Percentiles rank a stretch among this genome's conserved stretches.
Conservation (phyloP, 2,329 filamentous ascomycete genomes). For the Fusarium fracticaudum region DNA sequence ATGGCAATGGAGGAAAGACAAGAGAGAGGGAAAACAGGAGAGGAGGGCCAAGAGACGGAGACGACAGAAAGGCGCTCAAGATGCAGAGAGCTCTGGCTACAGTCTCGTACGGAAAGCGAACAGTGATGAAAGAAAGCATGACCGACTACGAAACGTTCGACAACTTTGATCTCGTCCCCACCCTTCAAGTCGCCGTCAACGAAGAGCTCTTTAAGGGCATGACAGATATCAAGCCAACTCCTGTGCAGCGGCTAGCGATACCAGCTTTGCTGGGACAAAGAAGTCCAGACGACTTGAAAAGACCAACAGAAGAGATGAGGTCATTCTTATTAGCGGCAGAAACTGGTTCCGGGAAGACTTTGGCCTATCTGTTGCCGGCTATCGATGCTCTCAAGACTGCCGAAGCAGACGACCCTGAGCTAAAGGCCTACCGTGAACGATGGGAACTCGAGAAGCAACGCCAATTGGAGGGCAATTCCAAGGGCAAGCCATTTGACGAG, state of each 20-base stretch:
- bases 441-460: constrained; percentile 65
- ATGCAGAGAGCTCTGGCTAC: constrained; percentile 87
- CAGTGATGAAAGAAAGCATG: constrained; percentile 63
- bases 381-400: constrained; percentile 86
- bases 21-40: constrained; percentile 46
- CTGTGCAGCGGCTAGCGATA: constrained; percentile 89
- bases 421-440: constrained; percentile 66
- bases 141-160: constrained; percentile 80
- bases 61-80: constrained; percentile 79
- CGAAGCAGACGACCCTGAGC: constrained; percentile 68
- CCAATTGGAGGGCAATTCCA: constrained; percentile 62
- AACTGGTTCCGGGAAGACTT: constrained; percentile 95
- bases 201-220: constrained; percentile 80
- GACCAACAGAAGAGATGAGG: constrained; percentile 52
- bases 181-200: constrained; percentile 75
- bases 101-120: constrained; percentile 77
- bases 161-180: constrained; percentile 78
- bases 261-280: constrained; percentile 76
- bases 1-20: constrained; percentile 36
- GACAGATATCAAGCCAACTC: constrained; percentile 81
- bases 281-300: constrained; percentile 38
- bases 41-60: constrained; percentile 48
- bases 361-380: constrained; percentile 88
- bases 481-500: constrained; percentile 72
- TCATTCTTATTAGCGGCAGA: constrained; percentile 88